Evolutionary conservation across 2,329 filamentous ascomycete species (phyloP).

Genomic region (Clarireedia homoeocarpa): DNA sequence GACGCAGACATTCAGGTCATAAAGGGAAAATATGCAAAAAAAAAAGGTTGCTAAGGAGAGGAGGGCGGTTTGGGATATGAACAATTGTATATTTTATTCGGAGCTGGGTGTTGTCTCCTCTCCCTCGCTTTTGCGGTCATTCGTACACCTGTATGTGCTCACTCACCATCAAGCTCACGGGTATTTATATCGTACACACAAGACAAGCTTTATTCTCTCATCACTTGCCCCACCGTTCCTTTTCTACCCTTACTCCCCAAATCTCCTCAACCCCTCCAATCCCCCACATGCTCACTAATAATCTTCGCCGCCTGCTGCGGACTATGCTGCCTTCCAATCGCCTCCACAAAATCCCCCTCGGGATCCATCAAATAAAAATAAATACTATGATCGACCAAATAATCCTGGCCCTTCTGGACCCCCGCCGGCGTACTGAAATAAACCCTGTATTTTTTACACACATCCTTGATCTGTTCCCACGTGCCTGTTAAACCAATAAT

Average conservation of each 20-base stretch:
- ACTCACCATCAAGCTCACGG: no score
- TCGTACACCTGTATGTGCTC: no score
- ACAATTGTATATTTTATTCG: no score
- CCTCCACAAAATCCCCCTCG: slow-evolving; percentile 96
- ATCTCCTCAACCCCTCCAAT: slow-evolving; percentile 46
- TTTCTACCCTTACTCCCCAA: background rate
- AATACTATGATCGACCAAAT: slow-evolving; percentile 96
- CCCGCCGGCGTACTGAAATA: slow-evolving; percentile 91
- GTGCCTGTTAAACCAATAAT: slow-evolving; percentile 87
- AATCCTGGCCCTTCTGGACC: slow-evolving; percentile 90
- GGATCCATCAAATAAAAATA: slow-evolving; percentile 99
- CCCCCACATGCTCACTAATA: slow-evolving; percentile 78
- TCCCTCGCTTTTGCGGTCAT: no score
- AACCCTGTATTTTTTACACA: slow-evolving; percentile 93
- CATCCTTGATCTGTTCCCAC: slow-evolving; percentile 86
- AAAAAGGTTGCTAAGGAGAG: no score
- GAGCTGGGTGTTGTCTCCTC: no score
- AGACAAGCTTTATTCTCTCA: no score
- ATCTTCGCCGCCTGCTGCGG: slow-evolving; percentile 77
- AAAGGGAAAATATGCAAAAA: no score
- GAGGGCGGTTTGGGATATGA: no score
- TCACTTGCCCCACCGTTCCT: background rate
- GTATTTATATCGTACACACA: no score
- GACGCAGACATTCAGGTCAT: no score
- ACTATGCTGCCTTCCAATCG: slow-evolving; percentile 88